Evolutionary conservation across 495 filamentous ascomycete genomes (phyloP).

Genomic region (Podospora comata): DNA sequence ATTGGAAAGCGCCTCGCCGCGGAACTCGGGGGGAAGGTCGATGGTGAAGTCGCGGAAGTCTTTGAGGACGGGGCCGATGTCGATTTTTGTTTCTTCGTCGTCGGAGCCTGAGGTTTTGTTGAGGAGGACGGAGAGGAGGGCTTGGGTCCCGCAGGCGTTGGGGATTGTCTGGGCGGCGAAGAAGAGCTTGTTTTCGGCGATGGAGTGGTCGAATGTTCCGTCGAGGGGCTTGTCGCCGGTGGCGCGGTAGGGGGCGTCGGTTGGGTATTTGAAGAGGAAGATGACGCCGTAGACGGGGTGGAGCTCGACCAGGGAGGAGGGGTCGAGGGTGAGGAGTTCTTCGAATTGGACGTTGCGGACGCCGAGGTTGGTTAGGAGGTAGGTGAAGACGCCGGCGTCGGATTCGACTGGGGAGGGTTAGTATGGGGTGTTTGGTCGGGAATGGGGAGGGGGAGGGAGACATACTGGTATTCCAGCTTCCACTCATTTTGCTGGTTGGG

Average conservation of each 20-base stretch:
- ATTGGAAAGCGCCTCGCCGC: conserved; percentile 60
- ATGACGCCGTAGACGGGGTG: conserved; percentile 94
- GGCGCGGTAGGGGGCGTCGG: conserved; percentile 60
- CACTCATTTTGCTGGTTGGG: conserved; percentile 47
- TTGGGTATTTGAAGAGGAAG: conserved; percentile 98
- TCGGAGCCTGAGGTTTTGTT: conserved; percentile 59
- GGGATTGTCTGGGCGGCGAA: conserved; percentile 98
- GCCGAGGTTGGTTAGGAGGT: conserved; percentile 85
- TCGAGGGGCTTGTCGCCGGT: conserved; percentile 61
- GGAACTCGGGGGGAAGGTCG: conserved; percentile 75
- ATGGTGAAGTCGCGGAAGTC: conserved; percentile 91
- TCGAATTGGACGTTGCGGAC: conserved; percentile 95
- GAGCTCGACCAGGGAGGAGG: conserved; percentile 70
- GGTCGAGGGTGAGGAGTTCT: conserved; percentile 87
- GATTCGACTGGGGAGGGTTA: conserved; percentile 70
- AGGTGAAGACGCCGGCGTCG: conserved; percentile 97
- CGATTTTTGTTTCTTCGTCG: conserved; percentile 26
- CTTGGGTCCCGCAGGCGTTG: conserved; percentile 98
- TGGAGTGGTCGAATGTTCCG: conserved; percentile 72
- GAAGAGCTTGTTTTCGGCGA: conserved; percentile 70
- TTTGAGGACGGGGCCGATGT: conserved; percentile 58
- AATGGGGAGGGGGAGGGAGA: conserved; percentile 3
- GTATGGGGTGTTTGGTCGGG: conserved; percentile 25
- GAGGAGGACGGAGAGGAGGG: conserved; percentile 85
- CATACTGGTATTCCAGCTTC: conserved; percentile 58